Evolutionary conservation across 768 basidiomycete species (phyloP), one percentile per base, ranked within the genome.

Genomic region (Fomitopsis pulvina): DNA sequence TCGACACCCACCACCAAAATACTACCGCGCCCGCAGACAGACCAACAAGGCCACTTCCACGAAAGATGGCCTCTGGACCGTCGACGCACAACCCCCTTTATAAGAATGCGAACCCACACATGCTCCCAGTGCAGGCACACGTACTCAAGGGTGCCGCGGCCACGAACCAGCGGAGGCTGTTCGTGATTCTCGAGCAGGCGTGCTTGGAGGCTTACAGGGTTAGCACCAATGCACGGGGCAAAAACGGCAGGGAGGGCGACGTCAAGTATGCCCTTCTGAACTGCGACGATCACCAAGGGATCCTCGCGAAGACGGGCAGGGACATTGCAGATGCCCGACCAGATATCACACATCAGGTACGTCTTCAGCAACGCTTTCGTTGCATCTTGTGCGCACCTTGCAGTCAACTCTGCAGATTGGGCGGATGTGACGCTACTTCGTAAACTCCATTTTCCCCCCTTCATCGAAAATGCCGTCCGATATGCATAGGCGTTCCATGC

Each of bases 301-400:
- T 99, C 58, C 75, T 99, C 54, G 95, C 96, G 4, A 98, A 96
- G 69, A 96, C 92, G 0, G 92, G 93, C 14, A 79, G 95, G 63
- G 96, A 99, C 69, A 98, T 98, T 53, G 96, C 96, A 14, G 94
- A 98, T 69, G 96, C 96, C n/a, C 75, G 96, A 56, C 96, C 96
- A 2, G 96, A 98, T 69, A 98, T 98, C 61, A 98, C 96, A 0
- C 96, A 99, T 65, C 96, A 97, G 80, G 93, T 92, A 51, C 45
- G 77, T 64, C 24, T 44, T 27, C 41, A 25, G n/a, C 49, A 34
- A 7, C 20, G n/a, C 6, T n/a, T 16, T 7, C 34, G 34, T 6
- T 18, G 32, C 10, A 11, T 22, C 22, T 40, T 40, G 8, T 29
- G 45, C 21, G 42, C 22, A 16, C 26, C 9, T 24, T 20, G 30